Evolutionary conservation across 176 grass and related monocot genomes (phyloP), one percentile per base, ranked within the genome.

Genomic region (Oryza glaberrima): DNA sequence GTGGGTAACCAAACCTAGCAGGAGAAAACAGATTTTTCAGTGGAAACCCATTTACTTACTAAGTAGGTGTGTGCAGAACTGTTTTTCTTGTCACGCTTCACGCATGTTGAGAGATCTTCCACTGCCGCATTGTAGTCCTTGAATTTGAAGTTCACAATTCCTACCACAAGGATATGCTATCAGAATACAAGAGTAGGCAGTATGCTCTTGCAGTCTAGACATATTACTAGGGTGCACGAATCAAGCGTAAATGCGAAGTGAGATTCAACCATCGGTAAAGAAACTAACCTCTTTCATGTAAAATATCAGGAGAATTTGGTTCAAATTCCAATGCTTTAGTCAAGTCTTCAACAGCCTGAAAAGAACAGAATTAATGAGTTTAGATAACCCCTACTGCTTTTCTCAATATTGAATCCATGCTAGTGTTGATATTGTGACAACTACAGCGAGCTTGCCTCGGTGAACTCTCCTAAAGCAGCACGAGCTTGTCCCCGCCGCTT

Each of bases 121-220:
- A 91, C 88, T 34, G 96, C 96, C 70, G 93, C 83, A 88, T 92
- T 83, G 68, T 89, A 98, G 78, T 98, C 91, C 87, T 98, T 98
- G 90, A 98, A 98, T 87, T 98, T 98, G 89, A 91, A 98, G 91
- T 92, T 98, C 74, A 98, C 96, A 92, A 98, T 98, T 85, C 96
- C 96, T 98, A 83, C 72, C 76, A 84, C 66, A 77, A 66, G 67
- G 30, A 65, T 80, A 41, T 82, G 68, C 67, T 49, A 83, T 83
- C 84, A 90, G 68, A 60, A 86, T 89, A 82, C 40, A 81, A 52
- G 65, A 80, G 77, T 78, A 86, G 23, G 70, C 6, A 15, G 40
- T 19, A 76, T 83, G 67, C 14, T 69, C 38, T 77, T 41, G 45
- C 16, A 67, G 26, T 67, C 13, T 69, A 81, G 28, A 17, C 49